phyloP scores from a whole-genome alignment of 164 flowering plant genomes.

The Piper betle region DNA sequence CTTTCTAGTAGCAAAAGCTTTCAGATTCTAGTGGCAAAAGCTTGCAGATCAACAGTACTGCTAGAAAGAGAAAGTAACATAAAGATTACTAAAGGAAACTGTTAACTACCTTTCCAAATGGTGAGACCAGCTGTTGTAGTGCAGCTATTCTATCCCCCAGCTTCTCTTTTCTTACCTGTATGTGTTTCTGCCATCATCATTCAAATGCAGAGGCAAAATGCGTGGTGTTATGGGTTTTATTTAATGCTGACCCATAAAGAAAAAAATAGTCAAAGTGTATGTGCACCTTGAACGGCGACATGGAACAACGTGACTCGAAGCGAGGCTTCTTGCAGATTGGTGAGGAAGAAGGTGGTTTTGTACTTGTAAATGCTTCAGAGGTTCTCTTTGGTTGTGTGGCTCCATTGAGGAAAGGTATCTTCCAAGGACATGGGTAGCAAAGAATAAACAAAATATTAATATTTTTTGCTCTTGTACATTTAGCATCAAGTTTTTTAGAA shows the following conservation, averaged over 20 bases:
- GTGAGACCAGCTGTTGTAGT: constrained; percentile 89
- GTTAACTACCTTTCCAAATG: constrained; percentile 72
- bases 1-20: too few species aligned
- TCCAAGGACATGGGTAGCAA: neutral
- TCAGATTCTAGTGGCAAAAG: too few species aligned
- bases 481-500: too few species aligned
- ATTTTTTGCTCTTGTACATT: too few species aligned
- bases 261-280: neutral
- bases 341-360: constrained; percentile 29
- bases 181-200: neutral
- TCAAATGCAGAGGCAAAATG: neutral
- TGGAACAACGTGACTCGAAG: constrained; percentile 47
- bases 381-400: constrained; percentile 44
- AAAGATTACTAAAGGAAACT: neutral
- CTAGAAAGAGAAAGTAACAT: neutral
- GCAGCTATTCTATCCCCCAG: constrained; percentile 91
- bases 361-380: constrained; percentile 22
- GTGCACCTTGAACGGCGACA: constrained; percentile 75
- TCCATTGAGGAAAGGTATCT: constrained; percentile 32
- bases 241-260: too few species aligned
- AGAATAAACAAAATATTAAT: too few species aligned
- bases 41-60: too few species aligned
- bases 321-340: constrained; percentile 42
- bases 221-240: too few species aligned
- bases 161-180: constrained; percentile 88